These are phyloP conservation scores for Protea cynaroides DNA, from an alignment of 164 flowering plant genomes.

Conservation along the genomic window DNA sequence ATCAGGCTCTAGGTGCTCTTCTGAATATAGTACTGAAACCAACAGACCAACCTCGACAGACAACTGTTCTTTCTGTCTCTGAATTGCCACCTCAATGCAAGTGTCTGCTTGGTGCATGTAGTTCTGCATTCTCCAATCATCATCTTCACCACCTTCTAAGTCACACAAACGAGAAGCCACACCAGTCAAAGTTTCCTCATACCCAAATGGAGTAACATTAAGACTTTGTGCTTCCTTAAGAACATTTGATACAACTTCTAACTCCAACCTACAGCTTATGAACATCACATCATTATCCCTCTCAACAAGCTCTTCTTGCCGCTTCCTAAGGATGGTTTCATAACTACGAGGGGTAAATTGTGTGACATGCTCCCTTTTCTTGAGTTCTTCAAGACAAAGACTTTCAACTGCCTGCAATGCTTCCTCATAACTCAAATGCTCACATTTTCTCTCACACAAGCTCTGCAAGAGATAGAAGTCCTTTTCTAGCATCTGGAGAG, in stretches of 20 bases:
- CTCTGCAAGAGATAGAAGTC: constrained; percentile 69
- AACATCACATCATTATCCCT: constrained; percentile 41
- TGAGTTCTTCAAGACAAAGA: constrained; percentile 75
- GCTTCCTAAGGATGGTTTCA: constrained; percentile 62
- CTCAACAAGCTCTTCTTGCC: constrained; percentile 64
- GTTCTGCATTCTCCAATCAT: constrained; percentile 74
- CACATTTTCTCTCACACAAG: constrained; percentile 80
- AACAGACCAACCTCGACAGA: constrained; percentile 64
- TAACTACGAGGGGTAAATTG: constrained; percentile 45
- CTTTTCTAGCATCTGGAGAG: constrained; percentile 77
- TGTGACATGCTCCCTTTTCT: constrained; percentile 54
- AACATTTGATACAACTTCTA: constrained; percentile 65
- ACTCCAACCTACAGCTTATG: constrained; percentile 57
- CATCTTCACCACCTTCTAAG: constrained; percentile 73
- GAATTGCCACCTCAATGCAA: constrained; percentile 67
- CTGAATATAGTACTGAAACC: constrained; percentile 7
- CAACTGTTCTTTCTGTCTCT: constrained; percentile 76
- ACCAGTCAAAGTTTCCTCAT: constrained; percentile 55
- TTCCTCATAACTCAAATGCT: constrained; percentile 72
- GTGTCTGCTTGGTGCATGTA: constrained; percentile 63
- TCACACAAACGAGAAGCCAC: constrained; percentile 61
- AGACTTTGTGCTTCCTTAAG: constrained; percentile 75
- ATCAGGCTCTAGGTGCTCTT: neutral
- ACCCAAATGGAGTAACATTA: constrained; percentile 56
- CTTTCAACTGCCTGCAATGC: constrained; percentile 75